These are phyloP conservation scores for Melaleuca quinquenervia DNA, from an alignment of 345 rosid genomes.

Conservation along the genomic window DNA sequence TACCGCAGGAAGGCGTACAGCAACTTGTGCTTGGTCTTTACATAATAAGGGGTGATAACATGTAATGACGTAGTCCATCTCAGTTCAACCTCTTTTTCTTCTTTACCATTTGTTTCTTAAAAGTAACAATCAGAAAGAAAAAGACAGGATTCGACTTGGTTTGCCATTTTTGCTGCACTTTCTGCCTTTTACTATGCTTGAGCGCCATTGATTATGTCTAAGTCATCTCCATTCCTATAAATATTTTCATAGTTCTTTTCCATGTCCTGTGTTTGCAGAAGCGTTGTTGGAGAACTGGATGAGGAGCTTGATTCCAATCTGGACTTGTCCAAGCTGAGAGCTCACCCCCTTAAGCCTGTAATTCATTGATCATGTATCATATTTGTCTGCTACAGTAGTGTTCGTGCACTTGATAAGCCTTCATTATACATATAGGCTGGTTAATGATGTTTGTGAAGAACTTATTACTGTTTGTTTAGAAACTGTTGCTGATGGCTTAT, in stretches of 20 bases:
- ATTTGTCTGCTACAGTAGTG: not conserved
- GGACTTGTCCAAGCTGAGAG: constrained; percentile 75
- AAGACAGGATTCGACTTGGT: not conserved
- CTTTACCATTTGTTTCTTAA: not conserved
- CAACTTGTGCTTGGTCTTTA: constrained; percentile 87
- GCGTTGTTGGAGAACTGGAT: constrained; percentile 88
- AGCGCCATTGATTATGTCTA: not conserved
- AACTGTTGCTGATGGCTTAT: not conserved
- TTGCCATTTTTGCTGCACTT: not conserved
- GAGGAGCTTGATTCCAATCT: constrained; percentile 82
- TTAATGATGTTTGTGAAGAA: not conserved
- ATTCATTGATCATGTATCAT: constrained; percentile 41
- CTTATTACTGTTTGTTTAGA: not conserved
- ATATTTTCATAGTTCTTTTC: not conserved
- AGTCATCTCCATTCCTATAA: not conserved
- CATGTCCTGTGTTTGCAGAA: constrained; percentile 36
- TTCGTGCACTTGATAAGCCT: not conserved
- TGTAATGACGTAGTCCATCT: constrained; percentile 26
- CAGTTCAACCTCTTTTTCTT: not conserved
- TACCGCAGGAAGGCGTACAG: constrained; percentile 88
- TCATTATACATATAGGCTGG: not conserved
- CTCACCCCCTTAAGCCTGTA: constrained; percentile 93
- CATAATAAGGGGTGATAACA: constrained; percentile 97
- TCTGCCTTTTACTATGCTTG: not conserved
- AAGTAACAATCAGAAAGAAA: not conserved